Evolutionary conservation across 495 filamentous ascomycete species (phyloP), one percentile per base, ranked within the genome.

Genomic region (Parathielavia hyrcaniae): DNA sequence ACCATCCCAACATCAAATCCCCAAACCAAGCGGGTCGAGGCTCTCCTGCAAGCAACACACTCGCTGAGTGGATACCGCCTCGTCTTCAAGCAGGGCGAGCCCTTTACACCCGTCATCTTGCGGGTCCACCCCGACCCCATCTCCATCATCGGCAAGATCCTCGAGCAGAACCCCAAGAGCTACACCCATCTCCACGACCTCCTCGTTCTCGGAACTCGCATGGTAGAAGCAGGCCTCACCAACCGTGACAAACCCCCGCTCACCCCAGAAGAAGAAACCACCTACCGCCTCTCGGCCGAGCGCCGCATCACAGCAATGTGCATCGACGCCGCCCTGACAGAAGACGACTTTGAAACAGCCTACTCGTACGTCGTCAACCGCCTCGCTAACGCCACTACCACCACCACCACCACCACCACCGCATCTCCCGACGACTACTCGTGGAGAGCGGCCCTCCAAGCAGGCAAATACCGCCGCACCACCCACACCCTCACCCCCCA

Each of bases 281-380:
- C 62, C 36, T 66, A 74, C 35, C 62, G 62, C 26, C 35, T 60
- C 4, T 61, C 68, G 13, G 70, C 80, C 14, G 83, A 88, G 66
- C 80, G 82, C 32, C 83, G 90, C 50, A 85, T 98, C 51, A 87
- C 84, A 34, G 86, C 86, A 51, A 89, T 96, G 82, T 91, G 92
- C 63, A 86, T 97, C 44, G 86, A 92, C 63, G 86, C 91, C 6
- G 90, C 92, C 32, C 81, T 97, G 1, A 74, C 77, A 6, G 89
- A 91, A 67, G 83, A 93, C 64, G 93, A 98, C 66, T 97, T 97
- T 62, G 92, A 95, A 61, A 97, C 95, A 1, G 95, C 95, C 22
- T 97, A 97, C 72, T 95, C 90, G 13, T 96, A 93, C 72, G 87
- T 96, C 36, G 82, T 95, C 58, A 96, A 82, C 62, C 77, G 81